Base-by-base conservation (phyloP, 1,284 basidiomycete species). In the Boletus hoseneyae region DNA sequence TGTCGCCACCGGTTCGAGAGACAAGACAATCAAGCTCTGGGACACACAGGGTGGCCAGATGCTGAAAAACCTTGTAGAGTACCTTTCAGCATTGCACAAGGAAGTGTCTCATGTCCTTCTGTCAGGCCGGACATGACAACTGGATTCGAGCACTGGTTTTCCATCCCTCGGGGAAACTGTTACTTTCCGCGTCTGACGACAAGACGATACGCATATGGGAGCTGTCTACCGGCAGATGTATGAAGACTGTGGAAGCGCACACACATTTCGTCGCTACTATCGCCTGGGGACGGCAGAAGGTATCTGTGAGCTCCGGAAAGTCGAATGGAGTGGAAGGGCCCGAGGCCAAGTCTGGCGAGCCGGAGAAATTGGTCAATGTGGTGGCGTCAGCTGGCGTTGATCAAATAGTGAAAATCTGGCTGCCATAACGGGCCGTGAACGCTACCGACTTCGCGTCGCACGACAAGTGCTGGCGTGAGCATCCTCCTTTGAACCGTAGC, bases 191-290 rank as follows among this genome's bases (percentile, higher is more conserved):
- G 2, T 89, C 89, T 6, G 93, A 96, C 67, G 93, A 96, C 75
- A 91, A 93, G 70, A 92, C 90, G 9, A 82, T 95, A 61, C 82
- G 90, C 9, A 77, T 93, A 13, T 96, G 93, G 93, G 93, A 96
- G 57, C 73, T 96, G 34, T 75, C 78, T 33, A 88, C 85, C 3
- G 87, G 90, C 2, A 79, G 92, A 53, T 90, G 90, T 62, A 74
- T 83, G 57, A 91, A 90, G 70, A 89, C 83, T 35, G 77, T 95
- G 40, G 90, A 94, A 54, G 91, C 90, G 1, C 93, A 95, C 66
- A 78, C 77, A 3, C 91, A 93, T 63, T 95, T 96, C 62, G 85
- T 93, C 4, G 83, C 85, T 23, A 85, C 82, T n/a, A 77, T 93
- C 55, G 75, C 84, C 6, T 93, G 90, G 90, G 90, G 89, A 8